Percentiles rank a stretch among this genome's conserved stretches.
phyloP scores from a whole-genome alignment of 2,329 filamentous ascomycete genomes.

The Simplicillium sp. region DNA sequence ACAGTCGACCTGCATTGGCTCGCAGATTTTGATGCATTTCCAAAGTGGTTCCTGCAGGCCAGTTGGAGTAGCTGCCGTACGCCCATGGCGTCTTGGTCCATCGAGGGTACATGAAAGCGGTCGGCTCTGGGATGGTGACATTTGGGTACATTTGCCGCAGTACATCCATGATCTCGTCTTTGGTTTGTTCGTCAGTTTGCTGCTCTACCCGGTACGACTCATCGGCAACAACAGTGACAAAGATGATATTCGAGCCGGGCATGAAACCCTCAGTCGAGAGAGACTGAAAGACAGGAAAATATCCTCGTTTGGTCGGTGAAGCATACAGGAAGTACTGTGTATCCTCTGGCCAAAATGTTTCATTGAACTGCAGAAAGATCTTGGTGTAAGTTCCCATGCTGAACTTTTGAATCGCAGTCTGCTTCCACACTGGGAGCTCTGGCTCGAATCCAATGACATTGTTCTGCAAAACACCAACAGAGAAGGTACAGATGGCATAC shows the following conservation, averaged over 20 bases:
- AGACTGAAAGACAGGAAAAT: constrained; percentile 54
- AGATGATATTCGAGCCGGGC: constrained; percentile 53
- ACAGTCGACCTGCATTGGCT: constrained; percentile 51
- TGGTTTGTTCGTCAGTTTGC: constrained; percentile 48
- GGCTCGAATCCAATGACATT: constrained; percentile 49
- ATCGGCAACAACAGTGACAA: constrained; percentile 50
- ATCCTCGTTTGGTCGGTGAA: constrained; percentile 28
- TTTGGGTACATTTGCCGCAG: constrained; percentile 53
- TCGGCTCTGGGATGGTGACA: constrained; percentile 46
- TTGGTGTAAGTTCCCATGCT: constrained; percentile 66
- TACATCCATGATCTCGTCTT: constrained; percentile 45
- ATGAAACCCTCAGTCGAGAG: constrained; percentile 48
- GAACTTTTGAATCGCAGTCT: constrained; percentile 52
- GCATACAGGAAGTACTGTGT: constrained; percentile 36
- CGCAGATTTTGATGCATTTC: constrained; percentile 60
- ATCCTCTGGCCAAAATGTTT: constrained; percentile 51
- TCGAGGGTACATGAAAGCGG: constrained; percentile 50
- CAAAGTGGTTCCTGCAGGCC: constrained; percentile 53
- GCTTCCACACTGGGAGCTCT: constrained; percentile 53
- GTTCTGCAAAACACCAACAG: constrained; percentile 57
- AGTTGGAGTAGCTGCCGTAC: constrained; percentile 58
- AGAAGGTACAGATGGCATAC: constrained; percentile 59
- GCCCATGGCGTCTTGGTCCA: constrained; percentile 37
- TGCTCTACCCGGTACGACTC: constrained; percentile 49
- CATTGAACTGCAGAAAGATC: constrained; percentile 60